A percentile compares a stretch with the other conserved stretches of the same genome.
Conservation (phyloP, 1,139 yeast genomes). For the Debaryomyces fabryi region DNA sequence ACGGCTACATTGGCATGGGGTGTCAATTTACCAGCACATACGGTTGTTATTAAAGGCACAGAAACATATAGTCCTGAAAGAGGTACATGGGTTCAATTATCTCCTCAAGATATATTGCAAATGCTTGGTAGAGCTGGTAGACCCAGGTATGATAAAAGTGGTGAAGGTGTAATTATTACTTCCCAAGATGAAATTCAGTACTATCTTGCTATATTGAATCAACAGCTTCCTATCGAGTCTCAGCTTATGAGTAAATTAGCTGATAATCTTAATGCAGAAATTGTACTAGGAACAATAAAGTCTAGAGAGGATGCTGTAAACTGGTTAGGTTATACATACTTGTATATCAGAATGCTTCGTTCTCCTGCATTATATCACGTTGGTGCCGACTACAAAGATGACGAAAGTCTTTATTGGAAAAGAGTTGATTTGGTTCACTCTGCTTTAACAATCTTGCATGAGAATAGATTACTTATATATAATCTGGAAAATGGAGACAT, state of each 20-base stretch:
- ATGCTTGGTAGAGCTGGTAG: slow-evolving; percentile 98
- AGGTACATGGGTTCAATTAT: slow-evolving; percentile 85
- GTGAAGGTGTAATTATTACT: slow-evolving; percentile 93
- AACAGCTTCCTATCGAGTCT: slow-evolving; percentile 91
- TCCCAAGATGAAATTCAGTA: slow-evolving; percentile 84
- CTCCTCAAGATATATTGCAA: slow-evolving; percentile 93
- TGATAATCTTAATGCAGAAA: slow-evolving; percentile 84
- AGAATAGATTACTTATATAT: slow-evolving; percentile 61
- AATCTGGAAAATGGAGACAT: slow-evolving; percentile 49
- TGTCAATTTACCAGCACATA: slow-evolving; percentile 95
- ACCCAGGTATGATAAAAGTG: slow-evolving; percentile 88
- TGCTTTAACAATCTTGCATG: slow-evolving; percentile 62
- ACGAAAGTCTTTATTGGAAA: slow-evolving; percentile 45
- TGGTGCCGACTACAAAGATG: slow-evolving; percentile 65
- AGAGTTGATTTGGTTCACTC: slow-evolving; percentile 75
- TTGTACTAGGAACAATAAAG: slow-evolving; percentile 70
- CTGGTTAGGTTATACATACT: slow-evolving; percentile 82
- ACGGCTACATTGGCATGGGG: slow-evolving; percentile 99
- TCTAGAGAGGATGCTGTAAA: slow-evolving; percentile 65
- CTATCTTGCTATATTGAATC: slow-evolving; percentile 84
- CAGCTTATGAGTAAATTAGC: slow-evolving; percentile 72
- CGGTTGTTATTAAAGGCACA: slow-evolving; percentile 93
- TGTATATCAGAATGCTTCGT: slow-evolving; percentile 76
- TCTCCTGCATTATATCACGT: slow-evolving; percentile 78
- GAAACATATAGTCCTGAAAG: slow-evolving; percentile 90